These are phyloP conservation scores for Colletotrichum tabaci DNA, from an alignment of 2,329 filamentous ascomycete genomes.

Conservation along the genomic window DNA sequence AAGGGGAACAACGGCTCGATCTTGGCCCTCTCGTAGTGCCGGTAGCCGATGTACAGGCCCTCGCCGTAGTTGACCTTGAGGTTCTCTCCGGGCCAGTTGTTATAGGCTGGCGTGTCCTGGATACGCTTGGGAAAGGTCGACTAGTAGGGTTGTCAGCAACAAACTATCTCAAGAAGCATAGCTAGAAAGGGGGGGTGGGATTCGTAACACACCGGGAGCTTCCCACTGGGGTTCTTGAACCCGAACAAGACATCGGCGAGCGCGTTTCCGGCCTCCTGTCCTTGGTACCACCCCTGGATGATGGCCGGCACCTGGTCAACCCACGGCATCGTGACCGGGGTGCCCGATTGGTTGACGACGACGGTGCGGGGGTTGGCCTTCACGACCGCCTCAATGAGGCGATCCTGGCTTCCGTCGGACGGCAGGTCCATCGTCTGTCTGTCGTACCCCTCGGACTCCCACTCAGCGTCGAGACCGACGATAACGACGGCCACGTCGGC, in stretches of 20 bases:
- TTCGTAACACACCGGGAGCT: conserved; percentile 68
- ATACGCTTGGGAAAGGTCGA: conserved; percentile 76
- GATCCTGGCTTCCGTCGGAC: conserved; percentile 71
- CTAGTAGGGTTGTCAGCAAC: conserved; percentile 48
- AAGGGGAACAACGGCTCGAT: conserved; percentile 78
- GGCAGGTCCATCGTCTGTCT: conserved; percentile 81
- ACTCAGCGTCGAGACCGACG: conserved; percentile 80
- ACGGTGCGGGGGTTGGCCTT: conserved; percentile 76
- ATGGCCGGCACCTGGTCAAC: conserved; percentile 74
- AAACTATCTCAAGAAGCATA: not conserved
- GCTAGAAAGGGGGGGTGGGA: too few relatives aligned
- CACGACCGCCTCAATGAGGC: conserved; percentile 73
- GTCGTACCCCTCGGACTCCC: conserved; percentile 83
- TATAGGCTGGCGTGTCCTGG: conserved; percentile 78
- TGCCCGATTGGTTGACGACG: conserved; percentile 79
- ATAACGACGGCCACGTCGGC: conserved; percentile 79
- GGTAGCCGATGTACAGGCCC: conserved; percentile 80
- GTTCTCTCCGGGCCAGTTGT: conserved; percentile 82
- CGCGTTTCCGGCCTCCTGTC: conserved; percentile 79
- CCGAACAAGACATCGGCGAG: conserved; percentile 79
- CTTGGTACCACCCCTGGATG: conserved; percentile 82
- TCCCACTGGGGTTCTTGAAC: conserved; percentile 75
- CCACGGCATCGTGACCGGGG: conserved; percentile 81
- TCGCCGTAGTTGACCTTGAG: conserved; percentile 79
- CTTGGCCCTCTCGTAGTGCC: conserved; percentile 76